Conservation (phyloP, 441 rosid genomes). For the Adansonia madagascariensis region DNA sequence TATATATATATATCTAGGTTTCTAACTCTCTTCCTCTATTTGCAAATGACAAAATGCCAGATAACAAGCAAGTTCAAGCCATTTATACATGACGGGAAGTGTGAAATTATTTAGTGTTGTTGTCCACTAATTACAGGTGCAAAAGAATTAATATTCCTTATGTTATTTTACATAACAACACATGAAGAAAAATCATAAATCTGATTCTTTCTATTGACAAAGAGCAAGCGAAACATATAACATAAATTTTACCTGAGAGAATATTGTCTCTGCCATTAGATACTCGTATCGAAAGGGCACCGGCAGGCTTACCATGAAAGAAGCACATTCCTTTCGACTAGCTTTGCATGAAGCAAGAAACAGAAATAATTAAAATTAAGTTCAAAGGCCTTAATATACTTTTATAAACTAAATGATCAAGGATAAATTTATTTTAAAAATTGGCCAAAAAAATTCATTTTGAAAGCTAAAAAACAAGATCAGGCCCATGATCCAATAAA, state of each 20-base stretch:
- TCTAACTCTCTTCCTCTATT: background rate
- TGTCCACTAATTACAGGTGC: background rate
- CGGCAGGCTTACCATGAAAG: slow-evolving; percentile 92
- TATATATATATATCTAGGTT: background rate
- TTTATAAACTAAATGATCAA: background rate
- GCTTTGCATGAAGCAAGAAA: slow-evolving; percentile 77
- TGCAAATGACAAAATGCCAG: slow-evolving; percentile 6
- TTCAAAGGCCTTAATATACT: background rate
- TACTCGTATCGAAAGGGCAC: slow-evolving; percentile 97
- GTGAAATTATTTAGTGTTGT: background rate
- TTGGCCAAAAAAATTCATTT: background rate
- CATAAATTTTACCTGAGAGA: slow-evolving; percentile 76
- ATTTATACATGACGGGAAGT: background rate
- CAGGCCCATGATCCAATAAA: background rate
- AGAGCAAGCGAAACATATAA: background rate
- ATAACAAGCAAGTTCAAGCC: background rate
- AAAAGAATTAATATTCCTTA: slow-evolving; percentile 6
- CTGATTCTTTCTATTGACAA: background rate
- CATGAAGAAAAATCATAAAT: background rate
- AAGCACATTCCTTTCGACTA: slow-evolving; percentile 99
- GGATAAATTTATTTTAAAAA: background rate
- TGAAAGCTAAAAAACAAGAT: slow-evolving; percentile 17
- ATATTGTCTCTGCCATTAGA: slow-evolving; percentile 98
- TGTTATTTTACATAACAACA: background rate
- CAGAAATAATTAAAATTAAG: slow-evolving; percentile 39